Conservation (phyloP, 2,329 filamentous ascomycete species). For the Raffaelea deltoideospora region DNA sequence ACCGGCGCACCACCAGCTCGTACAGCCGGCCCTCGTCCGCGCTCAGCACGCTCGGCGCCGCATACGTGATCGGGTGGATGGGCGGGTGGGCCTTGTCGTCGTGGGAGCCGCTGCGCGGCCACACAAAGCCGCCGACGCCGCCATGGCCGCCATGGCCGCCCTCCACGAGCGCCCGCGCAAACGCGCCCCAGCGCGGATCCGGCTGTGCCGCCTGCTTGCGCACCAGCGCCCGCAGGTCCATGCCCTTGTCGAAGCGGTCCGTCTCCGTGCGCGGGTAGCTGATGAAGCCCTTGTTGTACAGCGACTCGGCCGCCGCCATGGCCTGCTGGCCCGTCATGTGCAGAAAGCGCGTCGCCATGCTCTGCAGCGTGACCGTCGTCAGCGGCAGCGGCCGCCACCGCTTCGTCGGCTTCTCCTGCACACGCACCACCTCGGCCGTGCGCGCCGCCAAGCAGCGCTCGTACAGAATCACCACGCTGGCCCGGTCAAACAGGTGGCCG, state of each 20-base stretch:
- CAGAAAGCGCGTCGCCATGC: slow-evolving; percentile 79
- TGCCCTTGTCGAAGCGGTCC: slow-evolving; percentile 82
- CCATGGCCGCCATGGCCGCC: slow-evolving; percentile 30
- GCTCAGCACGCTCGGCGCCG: slow-evolving; percentile 45
- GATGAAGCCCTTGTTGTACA: slow-evolving; percentile 93
- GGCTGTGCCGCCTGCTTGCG: slow-evolving; percentile 75
- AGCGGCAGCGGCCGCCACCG: slow-evolving; percentile 90
- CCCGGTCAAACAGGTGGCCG: slow-evolving; percentile 74
- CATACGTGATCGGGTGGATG: slow-evolving; percentile 89
- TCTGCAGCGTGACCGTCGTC: slow-evolving; percentile 92
- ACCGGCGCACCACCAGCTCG: slow-evolving; percentile 82
- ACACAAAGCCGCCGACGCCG: slow-evolving; percentile 45
- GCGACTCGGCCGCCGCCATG: slow-evolving; percentile 71
- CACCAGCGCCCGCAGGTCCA: slow-evolving; percentile 66
- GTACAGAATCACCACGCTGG: slow-evolving; percentile 65
- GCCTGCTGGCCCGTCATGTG: slow-evolving; percentile 83
- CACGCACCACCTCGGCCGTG: slow-evolving; percentile 64
- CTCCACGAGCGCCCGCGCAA: slow-evolving; percentile 59
- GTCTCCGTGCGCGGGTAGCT: slow-evolving; percentile 97
- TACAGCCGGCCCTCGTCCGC: slow-evolving; percentile 65
- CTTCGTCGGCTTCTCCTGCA: slow-evolving; percentile 79
- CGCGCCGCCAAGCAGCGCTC: slow-evolving; percentile 70
- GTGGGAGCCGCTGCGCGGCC: slow-evolving; percentile 68
- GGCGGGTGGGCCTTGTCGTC: slow-evolving; percentile 97
- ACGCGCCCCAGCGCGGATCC: slow-evolving; percentile 54